Evolutionary conservation across 2,329 filamentous ascomycete genomes (phyloP), one percentile per base, ranked within the genome.

Genomic region (Beauveria varroae): DNA sequence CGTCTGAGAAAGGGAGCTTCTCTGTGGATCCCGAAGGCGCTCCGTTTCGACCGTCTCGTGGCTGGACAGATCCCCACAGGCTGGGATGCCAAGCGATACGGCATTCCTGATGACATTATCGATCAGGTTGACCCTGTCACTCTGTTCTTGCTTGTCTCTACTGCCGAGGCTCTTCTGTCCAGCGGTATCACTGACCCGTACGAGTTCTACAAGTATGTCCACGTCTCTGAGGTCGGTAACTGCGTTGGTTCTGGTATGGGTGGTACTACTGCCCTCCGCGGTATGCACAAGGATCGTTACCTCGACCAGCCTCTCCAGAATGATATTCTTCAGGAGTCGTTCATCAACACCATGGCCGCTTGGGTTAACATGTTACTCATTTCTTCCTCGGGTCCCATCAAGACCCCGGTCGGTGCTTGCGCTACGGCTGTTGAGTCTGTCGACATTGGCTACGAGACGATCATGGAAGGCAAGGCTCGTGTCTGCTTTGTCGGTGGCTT

Each of bases 331-430:
- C 96, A 99, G 73, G 95, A 99, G 78, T 98, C 95, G 14, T 99
- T 99, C 82, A 98, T 99, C 84, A 99, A 99, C 83, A 99, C 95
- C 61, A 99, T 99, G 93, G 89, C 91, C 68, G 95, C 95, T 18
- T 99, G 95, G 95, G 93, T 99, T 62, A 99, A 99, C 82, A 99
- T 99, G 95, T 81, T 99, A 77, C 81, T 99, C 65, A 81, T 99
- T 65, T 99, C 95, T 5, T 98, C 95, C 5, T 98, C 95, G 57
- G 95, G 95, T 67, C 91, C 95, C 47, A 98, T 99, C 83, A 97
- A 98, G 83, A 98, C 96, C 0, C 95, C 95, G 3, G 95, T 98
- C 57, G 95, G 93, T 80, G 95, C 95, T 71, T 99, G 95, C 73
- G 95, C 95, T 62, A 99, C 95, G 37, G 90, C 95, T 67, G 93